These are phyloP conservation scores for Berberis vulgaris DNA, from an alignment of 164 flowering plant species.

Conservation along the genomic window DNA sequence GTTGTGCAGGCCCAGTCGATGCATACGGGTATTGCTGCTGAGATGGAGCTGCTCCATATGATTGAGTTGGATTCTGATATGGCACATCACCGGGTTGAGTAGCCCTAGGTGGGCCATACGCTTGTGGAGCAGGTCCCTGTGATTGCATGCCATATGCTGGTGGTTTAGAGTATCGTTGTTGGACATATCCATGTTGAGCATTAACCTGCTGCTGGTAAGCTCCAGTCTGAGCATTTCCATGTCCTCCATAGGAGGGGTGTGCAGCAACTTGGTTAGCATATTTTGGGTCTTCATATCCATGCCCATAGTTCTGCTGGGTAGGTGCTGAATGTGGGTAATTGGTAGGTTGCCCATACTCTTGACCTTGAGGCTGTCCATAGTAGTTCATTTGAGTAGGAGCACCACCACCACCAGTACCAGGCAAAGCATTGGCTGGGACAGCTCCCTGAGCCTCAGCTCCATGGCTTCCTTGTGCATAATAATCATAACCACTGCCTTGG, in stretches of 20 bases:
- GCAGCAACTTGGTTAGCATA: conserved; percentile 42
- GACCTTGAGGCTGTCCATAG: conserved; percentile 62
- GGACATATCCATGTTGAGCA: conserved; percentile 42
- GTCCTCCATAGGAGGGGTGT: conserved; percentile 49
- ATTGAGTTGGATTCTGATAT: conserved; percentile 43
- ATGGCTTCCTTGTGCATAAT: conserved; percentile 47
- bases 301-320: conserved; percentile 60
- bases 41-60: conserved; percentile 43
- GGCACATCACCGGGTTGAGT: conserved; percentile 52
- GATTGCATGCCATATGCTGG: conserved; percentile 42
- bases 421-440: conserved; percentile 19
- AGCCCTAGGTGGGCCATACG: conserved; percentile 54
- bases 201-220: conserved; percentile 29
- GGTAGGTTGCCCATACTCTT: conserved; percentile 44
- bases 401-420: conserved; percentile 25
- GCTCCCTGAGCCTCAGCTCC: conserved; percentile 19
- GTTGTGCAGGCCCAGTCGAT: conserved; percentile 42
- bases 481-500: conserved; percentile 48
- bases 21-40: conserved; percentile 61
- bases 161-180: conserved; percentile 25
- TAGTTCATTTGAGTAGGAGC: conserved; percentile 48
- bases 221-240: conserved; percentile 44
- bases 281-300: conserved; percentile 52
- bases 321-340: conserved; percentile 46
- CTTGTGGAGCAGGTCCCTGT: conserved; percentile 47